These are phyloP conservation scores for Thozetella sp. DNA, from an alignment of 495 filamentous ascomycete genomes.

Conservation along the genomic window DNA sequence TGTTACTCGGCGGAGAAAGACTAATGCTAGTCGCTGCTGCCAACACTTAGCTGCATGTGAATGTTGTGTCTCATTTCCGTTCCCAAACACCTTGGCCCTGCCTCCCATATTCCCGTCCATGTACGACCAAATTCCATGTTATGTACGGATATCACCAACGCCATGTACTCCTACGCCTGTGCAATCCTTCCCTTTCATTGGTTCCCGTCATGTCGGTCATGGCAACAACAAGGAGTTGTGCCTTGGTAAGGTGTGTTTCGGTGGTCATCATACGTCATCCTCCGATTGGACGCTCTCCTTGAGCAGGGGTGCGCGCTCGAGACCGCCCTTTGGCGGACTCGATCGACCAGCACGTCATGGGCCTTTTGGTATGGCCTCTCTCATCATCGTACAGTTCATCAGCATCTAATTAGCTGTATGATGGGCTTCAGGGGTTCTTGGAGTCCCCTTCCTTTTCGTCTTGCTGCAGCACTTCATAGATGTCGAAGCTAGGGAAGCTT, in stretches of 20 bases:
- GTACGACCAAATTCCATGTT: not conserved
- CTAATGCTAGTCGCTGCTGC: not conserved
- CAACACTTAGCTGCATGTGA: not conserved
- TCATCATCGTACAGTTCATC: not conserved
- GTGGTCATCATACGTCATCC: not conserved
- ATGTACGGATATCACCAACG: not conserved
- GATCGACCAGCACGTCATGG: not conserved
- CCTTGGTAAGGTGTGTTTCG: not conserved
- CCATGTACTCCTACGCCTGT: not conserved
- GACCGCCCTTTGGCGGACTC: not conserved
- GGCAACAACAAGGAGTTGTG: constrained; percentile 3
- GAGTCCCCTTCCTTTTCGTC: constrained; percentile 29
- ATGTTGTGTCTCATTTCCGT: not conserved
- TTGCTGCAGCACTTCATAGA: constrained; percentile 40
- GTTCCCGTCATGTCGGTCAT: constrained; percentile 1
- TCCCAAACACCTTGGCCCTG: not conserved
- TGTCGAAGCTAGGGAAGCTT: constrained; percentile 60
- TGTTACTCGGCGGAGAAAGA: not conserved
- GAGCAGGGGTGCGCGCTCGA: not conserved
- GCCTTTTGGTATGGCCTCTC: not conserved
- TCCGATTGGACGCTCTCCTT: not conserved
- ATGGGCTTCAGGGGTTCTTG: constrained; percentile 26
- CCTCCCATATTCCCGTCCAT: not conserved
- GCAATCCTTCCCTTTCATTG: not conserved
- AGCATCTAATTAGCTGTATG: constrained; percentile 1